These are phyloP conservation scores for Saturnispora kantuleensis DNA, from an alignment of 805 yeast species.

Conservation along the genomic window DNA sequence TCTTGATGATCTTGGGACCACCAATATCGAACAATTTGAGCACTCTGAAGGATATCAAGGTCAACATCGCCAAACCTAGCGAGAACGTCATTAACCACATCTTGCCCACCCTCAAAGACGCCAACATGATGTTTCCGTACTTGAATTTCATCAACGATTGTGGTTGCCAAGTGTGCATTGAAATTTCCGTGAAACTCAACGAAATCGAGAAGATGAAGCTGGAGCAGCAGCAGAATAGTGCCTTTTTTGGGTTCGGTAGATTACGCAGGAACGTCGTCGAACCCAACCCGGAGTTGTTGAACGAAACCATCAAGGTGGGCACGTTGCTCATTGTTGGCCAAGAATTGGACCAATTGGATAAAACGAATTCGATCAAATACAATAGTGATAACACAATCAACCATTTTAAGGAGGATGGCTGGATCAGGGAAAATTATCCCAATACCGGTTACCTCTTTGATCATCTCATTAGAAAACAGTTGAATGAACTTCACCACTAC, in stretches of 20 bases:
- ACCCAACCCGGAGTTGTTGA: slow-evolving; percentile 5
- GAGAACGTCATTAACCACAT: slow-evolving; percentile 24
- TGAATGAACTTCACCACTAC: slow-evolving; percentile 16
- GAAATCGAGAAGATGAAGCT: background rate
- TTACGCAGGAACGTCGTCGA: slow-evolving; percentile 6
- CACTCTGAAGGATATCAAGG: slow-evolving; percentile 19
- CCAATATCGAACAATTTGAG: slow-evolving; percentile 21
- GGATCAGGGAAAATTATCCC: slow-evolving; percentile 12
- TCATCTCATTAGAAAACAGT: slow-evolving; percentile 20
- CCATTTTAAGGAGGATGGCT: slow-evolving; percentile 12
- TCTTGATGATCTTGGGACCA: slow-evolving; percentile 26
- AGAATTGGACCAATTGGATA: slow-evolving; percentile 21
- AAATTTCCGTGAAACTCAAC: slow-evolving; percentile 10
- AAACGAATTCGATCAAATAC: slow-evolving; percentile 7
- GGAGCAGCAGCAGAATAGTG: background rate
- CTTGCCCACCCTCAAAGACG: slow-evolving; percentile 22
- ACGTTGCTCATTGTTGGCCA: slow-evolving; percentile 25
- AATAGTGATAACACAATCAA: slow-evolving; percentile 10
- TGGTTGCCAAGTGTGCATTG: slow-evolving; percentile 17
- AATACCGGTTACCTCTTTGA: slow-evolving; percentile 22
- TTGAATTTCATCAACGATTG: slow-evolving; percentile 22
- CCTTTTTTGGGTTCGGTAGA: slow-evolving; percentile 8
- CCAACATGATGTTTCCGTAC: slow-evolving; percentile 22
- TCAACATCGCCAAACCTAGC: slow-evolving; percentile 22
- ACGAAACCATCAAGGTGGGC: slow-evolving; percentile 25